Percentiles rank a stretch among this genome's conserved stretches.
Evolutionary conservation across 768 basidiomycete species (phyloP).

Genomic region (Pleurotus djamor): DNA sequence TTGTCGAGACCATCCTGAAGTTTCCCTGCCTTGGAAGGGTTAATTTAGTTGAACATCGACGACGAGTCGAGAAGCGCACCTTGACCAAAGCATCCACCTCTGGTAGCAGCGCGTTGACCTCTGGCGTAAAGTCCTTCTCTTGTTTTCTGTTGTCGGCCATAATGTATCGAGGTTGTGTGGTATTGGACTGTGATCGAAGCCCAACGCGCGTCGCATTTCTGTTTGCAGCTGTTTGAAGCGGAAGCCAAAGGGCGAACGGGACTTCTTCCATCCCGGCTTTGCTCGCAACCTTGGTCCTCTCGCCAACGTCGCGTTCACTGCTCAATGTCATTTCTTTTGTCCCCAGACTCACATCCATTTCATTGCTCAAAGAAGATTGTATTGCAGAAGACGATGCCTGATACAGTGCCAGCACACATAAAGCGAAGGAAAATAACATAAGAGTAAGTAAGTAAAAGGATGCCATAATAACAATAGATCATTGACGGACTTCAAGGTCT

Average conservation of each 20-base stretch:
- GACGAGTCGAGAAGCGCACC: conserved; percentile 42
- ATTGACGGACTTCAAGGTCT: conserved; percentile 40
- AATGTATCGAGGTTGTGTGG: conserved; percentile 35
- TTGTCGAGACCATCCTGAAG: conserved; percentile 88
- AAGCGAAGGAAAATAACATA: conserved; percentile 13
- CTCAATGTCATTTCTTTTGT: conserved; percentile 13
- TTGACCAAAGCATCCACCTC: conserved; percentile 67
- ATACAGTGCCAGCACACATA: conserved; percentile 32
- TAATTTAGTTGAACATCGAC: neutral
- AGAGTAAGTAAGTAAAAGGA: conserved; percentile 28
- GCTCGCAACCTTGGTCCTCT: neutral
- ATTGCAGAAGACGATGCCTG: conserved; percentile 18
- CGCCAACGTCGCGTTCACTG: neutral
- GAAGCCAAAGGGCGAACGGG: neutral
- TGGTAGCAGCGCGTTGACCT: conserved; percentile 76
- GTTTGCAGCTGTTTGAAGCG: conserved; percentile 38
- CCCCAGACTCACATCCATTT: conserved; percentile 4
- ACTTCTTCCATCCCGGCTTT: neutral
- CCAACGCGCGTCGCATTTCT: conserved; percentile 59
- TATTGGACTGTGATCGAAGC: conserved; percentile 16
- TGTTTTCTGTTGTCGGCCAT: conserved; percentile 85
- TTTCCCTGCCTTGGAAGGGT: conserved; percentile 60
- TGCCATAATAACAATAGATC: conserved; percentile 31
- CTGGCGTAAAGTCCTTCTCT: conserved; percentile 83
- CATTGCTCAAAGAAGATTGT: conserved; percentile 19